Evolutionary conservation across 805 yeast genomes (phyloP), one percentile per base, ranked within the genome.

Genomic region (Kodamaea neixiangensis): DNA sequence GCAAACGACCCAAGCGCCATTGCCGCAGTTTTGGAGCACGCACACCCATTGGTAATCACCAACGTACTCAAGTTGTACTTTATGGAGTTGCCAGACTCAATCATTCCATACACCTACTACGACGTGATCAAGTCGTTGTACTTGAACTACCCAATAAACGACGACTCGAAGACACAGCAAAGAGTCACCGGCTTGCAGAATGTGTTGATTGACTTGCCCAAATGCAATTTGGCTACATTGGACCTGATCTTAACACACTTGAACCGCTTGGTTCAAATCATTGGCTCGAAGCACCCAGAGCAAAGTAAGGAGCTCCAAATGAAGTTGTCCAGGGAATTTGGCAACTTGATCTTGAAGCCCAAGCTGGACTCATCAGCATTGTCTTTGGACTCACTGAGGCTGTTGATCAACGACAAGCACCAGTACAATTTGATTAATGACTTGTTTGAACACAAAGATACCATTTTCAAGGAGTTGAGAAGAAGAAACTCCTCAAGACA

Each of bases 171-270:
- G 51, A 70, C 86, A 11, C 76, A 73, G 43, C 49, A 59, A 6
- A 75, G 96, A 50, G 69, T 86, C 11, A 77, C 74, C 44, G 90
- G 91, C 0, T 67, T 89, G 46, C 85, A 81, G 35, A 86, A 83
- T 53, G 81, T 86, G 0, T 72, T 89, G 51, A 75, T 80, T 3
- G 87, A 87, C 51, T 73, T 89, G 48, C 83, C 90, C 17, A 81
- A 85, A 47, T 77, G 86, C 42, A 87, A 86, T 59, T 72, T 89
- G 40, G 93, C 96, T 1, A 87, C 96, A 0, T 75, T 89, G 48
- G 92, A 87, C 64, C 91, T 92, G 1, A 67, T 89, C n/a, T 78
- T 85, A 35, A 83, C 90, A 1, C 96, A 89, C 66, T 79, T 89
- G 63, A 77, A 78, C 47, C 75, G 96, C 44, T 68, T 89, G 50